A percentile compares a stretch with the other conserved stretches of the same genome.
These are phyloP conservation scores for Amphirosellinia nigrospora DNA, from an alignment of 495 filamentous ascomycete genomes.

Conservation along the genomic window DNA sequence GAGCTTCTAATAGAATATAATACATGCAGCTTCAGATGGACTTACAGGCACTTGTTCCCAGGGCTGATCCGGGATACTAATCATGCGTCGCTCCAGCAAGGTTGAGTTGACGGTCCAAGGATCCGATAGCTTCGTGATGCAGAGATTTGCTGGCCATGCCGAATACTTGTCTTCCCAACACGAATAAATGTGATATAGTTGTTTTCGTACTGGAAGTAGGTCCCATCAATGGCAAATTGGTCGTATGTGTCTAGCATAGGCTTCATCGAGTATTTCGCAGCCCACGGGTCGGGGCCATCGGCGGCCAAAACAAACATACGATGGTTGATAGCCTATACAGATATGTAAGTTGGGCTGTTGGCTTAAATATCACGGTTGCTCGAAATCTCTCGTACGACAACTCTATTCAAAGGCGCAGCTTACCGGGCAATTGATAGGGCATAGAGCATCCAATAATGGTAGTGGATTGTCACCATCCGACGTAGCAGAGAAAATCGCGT, in stretches of 20 bases:
- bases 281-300: conserved; percentile 50
- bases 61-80: conserved; percentile 49
- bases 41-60: conserved; percentile 54
- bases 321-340: conserved; percentile 53
- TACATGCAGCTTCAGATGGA: background rate
- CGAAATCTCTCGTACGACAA: background rate
- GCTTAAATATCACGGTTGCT: background rate
- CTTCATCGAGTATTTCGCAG: conserved; percentile 47
- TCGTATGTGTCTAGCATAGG: conserved; percentile 56
- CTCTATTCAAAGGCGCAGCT: background rate
- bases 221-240: conserved; percentile 60
- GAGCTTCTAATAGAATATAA: background rate
- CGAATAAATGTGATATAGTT: conserved; percentile 57
- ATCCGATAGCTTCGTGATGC: conserved; percentile 54
- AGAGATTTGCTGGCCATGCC: conserved; percentile 58
- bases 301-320: conserved; percentile 58
- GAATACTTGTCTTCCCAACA: conserved; percentile 56
- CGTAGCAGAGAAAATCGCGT: conserved; percentile 59
- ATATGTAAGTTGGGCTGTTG: conserved; percentile 40
- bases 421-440: conserved; percentile 48
- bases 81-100: conserved; percentile 49
- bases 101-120: conserved; percentile 54
- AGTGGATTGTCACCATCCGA: conserved; percentile 43
- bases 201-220: conserved; percentile 51
- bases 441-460: conserved; percentile 38